Evolutionary conservation across 1,139 yeast genomes (phyloP).

Genomic region (Tardiomyces depauwii): DNA sequence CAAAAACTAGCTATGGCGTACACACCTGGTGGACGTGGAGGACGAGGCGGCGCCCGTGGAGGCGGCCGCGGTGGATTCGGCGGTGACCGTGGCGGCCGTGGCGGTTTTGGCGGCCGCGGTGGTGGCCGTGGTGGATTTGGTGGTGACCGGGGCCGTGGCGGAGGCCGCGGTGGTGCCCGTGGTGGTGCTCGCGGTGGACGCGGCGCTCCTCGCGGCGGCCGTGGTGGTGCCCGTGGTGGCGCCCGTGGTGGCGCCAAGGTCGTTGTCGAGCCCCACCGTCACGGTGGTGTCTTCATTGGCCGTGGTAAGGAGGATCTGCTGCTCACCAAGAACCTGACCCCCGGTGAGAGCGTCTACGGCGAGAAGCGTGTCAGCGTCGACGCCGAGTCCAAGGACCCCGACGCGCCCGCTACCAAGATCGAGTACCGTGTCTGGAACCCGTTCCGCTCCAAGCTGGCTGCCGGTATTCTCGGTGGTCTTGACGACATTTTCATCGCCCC

Average conservation of each 20-base stretch:
- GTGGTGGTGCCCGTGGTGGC: conserved; percentile 58
- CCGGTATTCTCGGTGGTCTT: conserved; percentile 99
- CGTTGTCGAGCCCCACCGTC: conserved; percentile 96
- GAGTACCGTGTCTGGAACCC: conserved; percentile 99
- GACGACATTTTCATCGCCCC: conserved; percentile 97
- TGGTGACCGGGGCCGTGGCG: conserved; percentile 21
- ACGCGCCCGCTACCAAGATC: conserved; percentile 68
- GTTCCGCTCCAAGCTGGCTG: conserved; percentile 98
- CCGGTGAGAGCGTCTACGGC: conserved; percentile 97
- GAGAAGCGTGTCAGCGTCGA: conserved; percentile 94
- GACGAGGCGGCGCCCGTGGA: conserved; percentile 28
- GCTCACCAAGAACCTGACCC: conserved; percentile 93
- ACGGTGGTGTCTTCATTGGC: conserved; percentile 91
- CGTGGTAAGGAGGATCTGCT: conserved; percentile 98
- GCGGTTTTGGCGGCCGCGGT: conserved; percentile 24
- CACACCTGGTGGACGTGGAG: conserved; percentile 32
- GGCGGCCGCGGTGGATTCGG: conserved; percentile 25
- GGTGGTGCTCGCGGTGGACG: conserved; percentile 25
- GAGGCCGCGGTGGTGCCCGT: conserved; percentile 28
- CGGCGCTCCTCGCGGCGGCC: conserved; percentile 35
- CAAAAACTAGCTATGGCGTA: conserved; percentile 31
- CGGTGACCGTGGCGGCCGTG: conserved; percentile 29
- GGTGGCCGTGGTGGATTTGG: conserved; percentile 20
- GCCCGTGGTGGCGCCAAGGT: conserved; percentile 88
- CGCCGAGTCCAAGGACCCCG: conserved; percentile 82